Base-by-base conservation (phyloP, 352 stramenopile genomes). In the Phytophthora gonapodyides region DNA sequence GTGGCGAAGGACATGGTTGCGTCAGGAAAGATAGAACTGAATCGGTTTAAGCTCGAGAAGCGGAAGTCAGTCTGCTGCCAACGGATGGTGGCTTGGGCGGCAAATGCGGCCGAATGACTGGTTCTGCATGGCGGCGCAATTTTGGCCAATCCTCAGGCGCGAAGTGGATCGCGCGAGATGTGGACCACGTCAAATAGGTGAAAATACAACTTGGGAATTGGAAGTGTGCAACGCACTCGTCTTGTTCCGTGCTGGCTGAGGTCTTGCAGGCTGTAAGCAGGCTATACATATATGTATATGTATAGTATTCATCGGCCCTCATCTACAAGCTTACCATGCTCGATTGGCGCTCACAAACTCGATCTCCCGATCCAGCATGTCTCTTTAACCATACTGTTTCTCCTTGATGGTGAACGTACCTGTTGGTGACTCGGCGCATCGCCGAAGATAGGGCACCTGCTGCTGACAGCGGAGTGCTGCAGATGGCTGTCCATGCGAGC, bases 1-100 rank as follows among this genome's bases (percentile, higher is more conserved):
- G 92, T 81, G 72, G 83, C 82, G 82, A 94, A 91, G 68, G 80
- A 85, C 82, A 92, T 94, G 80, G 71, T 88, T 72, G 73, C 66
- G 64, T 67, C 67, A 77, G 75, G 80, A 73, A 78, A 78, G 75
- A 74, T 66, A 74, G 69, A 85, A 85, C 84, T 93, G 84, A 93
- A 87, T 93, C 84, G 79, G 70, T 86, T 93, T 91, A 93, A 93
- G 84, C 84, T 86, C 61, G 64, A 60, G 66, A 75, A 80, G 73
- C 73, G 51, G 80, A 92, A 83, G 76, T 87, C 82, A 91, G 82
- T 87, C 81, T 82, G 72, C 62, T 46, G 35, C 35, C 65, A 64
- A 59, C 56, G 46, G 51, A 67, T 51, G 55, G n/a, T 19, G 27
- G 48, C 33, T 56, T 36, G 33, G 16, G 44, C 67, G 35, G 58